A percentile compares a stretch with the other conserved stretches of the same genome.
phyloP scores from a whole-genome alignment of 495 filamentous ascomycete genomes.

The Penicillium roqueforti region DNA sequence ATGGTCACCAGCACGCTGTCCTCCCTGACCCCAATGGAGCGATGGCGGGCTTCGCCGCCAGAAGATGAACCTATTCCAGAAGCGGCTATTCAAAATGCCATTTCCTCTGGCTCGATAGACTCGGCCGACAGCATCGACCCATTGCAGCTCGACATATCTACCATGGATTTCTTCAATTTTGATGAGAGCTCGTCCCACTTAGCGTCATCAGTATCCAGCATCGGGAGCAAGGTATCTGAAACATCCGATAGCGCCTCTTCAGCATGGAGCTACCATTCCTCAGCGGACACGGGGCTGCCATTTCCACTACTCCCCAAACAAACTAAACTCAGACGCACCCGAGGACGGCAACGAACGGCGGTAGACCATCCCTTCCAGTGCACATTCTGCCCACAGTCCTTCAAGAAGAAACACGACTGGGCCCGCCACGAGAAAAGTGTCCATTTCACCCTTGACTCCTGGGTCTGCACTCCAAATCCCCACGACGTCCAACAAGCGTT shows the following conservation, averaged over 20 bases:
- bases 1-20: slow-evolving; percentile 39
- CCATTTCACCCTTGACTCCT: slow-evolving; percentile 71
- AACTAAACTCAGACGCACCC: slow-evolving; percentile 10
- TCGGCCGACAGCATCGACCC: slow-evolving; percentile 50
- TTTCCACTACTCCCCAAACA: slow-evolving; percentile 17
- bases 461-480: slow-evolving; percentile 57
- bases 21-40: slow-evolving; percentile 66
- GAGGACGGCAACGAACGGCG: slow-evolving; percentile 48
- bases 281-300: slow-evolving; percentile 28
- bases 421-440: slow-evolving; percentile 77
- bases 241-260: slow-evolving; percentile 35
- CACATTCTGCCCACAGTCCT: slow-evolving; percentile 78
- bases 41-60: slow-evolving; percentile 77
- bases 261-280: slow-evolving; percentile 46
- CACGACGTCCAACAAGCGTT: slow-evolving; percentile 11
- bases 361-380: slow-evolving; percentile 60
- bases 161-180: slow-evolving; percentile 23
- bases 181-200: slow-evolving; percentile 27
- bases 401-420: slow-evolving; percentile 84
- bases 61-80: slow-evolving; percentile 55
- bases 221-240: slow-evolving; percentile 31
- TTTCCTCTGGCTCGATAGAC: slow-evolving; percentile 55
- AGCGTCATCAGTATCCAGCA: slow-evolving; percentile 27
- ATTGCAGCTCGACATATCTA: slow-evolving; percentile 30
- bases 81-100: slow-evolving; percentile 34